Conservation (phyloP, 2,329 filamentous ascomycete genomes). For the Myriosclerotinia scirpicola region DNA sequence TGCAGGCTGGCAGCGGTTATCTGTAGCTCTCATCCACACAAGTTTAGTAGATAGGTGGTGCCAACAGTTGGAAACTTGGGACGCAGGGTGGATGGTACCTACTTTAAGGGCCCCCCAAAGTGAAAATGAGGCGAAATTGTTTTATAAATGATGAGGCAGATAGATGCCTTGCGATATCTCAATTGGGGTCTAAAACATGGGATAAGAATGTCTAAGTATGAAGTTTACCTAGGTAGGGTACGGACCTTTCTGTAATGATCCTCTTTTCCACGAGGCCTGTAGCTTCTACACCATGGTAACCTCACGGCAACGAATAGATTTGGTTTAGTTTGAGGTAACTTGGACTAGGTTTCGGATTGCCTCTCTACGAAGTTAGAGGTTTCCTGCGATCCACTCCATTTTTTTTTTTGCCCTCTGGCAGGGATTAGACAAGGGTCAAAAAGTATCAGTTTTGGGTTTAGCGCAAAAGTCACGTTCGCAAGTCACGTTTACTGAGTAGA, state of each 20-base stretch:
- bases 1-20: conserved; percentile 16
- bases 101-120: conserved; percentile 4
- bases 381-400: too few species aligned
- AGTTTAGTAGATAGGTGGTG: neutral
- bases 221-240: neutral
- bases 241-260: conserved; percentile 15
- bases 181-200: conserved; percentile 9
- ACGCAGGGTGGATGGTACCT: conserved; percentile 4
- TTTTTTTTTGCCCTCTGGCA: too few species aligned
- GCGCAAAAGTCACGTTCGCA: too few species aligned
- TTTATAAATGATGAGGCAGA: conserved; percentile 11
- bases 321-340: conserved; percentile 5
- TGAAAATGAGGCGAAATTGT: conserved; percentile 17
- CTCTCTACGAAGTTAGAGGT: too few species aligned
- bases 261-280: conserved; percentile 16
- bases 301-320: neutral
- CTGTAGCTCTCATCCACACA: conserved; percentile 10
- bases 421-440: too few species aligned
- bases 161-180: conserved; percentile 9
- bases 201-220: conserved; percentile 5
- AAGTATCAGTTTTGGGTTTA: too few species aligned
- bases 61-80: conserved; percentile 24
- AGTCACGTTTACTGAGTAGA: too few species aligned
- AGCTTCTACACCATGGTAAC: conserved; percentile 14
- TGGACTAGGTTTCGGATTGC: conserved; percentile 17